phyloP scores from a whole-genome alignment of 1,284 basidiomycete species.

The Lentinula novae-zelandiae region DNA sequence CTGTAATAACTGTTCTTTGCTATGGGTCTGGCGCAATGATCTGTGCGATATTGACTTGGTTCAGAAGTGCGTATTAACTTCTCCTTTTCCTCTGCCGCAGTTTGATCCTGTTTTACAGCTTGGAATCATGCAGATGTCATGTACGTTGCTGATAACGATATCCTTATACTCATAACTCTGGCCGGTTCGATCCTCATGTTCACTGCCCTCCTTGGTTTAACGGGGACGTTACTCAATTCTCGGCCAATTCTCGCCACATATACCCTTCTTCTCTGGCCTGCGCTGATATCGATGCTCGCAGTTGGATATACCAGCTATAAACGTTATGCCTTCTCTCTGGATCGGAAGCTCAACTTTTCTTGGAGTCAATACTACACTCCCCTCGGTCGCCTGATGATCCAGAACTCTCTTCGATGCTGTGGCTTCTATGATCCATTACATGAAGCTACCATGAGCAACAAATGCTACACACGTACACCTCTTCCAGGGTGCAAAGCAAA shows the following conservation, averaged over 20 bases:
- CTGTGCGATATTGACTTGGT: slow-evolving; percentile 53
- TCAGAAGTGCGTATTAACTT: slow-evolving; percentile 40
- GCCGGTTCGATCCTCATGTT: slow-evolving; percentile 55
- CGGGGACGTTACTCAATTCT: slow-evolving; percentile 70
- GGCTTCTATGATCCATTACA: slow-evolving; percentile 68
- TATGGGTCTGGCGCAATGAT: slow-evolving; percentile 46
- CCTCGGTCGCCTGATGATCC: slow-evolving; percentile 56
- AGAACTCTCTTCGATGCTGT: slow-evolving; percentile 69
- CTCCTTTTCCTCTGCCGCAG: neutral
- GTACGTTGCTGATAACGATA: slow-evolving; percentile 51
- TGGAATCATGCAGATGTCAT: slow-evolving; percentile 52
- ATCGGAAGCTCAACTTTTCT: slow-evolving; percentile 68
- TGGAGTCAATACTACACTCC: slow-evolving; percentile 68
- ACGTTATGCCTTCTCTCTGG: slow-evolving; percentile 64
- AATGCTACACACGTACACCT: slow-evolving; percentile 64
- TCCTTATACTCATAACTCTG: slow-evolving; percentile 62
- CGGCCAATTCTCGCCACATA: slow-evolving; percentile 72
- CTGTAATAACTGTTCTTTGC: slow-evolving; percentile 44
- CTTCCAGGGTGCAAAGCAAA: slow-evolving; percentile 71
- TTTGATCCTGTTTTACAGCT: slow-evolving; percentile 27
- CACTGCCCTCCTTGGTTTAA: slow-evolving; percentile 61
- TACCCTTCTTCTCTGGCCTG: slow-evolving; percentile 68
- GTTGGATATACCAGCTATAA: slow-evolving; percentile 74
- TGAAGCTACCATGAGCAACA: slow-evolving; percentile 55
- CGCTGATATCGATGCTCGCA: slow-evolving; percentile 57